These are phyloP conservation scores for Nicotiana rustica DNA, from an alignment of 305 asterid species.

Conservation along the genomic window DNA sequence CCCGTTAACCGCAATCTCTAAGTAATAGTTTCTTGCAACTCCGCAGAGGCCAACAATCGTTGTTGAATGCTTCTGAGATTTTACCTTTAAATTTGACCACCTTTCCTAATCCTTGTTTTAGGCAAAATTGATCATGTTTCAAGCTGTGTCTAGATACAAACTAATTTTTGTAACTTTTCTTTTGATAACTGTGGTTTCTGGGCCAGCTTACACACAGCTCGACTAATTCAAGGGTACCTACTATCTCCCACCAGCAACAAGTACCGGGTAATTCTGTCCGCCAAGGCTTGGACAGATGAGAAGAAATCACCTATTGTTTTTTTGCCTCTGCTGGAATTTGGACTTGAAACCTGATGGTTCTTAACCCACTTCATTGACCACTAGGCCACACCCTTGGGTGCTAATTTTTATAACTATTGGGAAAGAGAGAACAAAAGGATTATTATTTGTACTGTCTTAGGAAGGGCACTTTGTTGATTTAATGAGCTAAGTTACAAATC, in stretches of 20 bases:
- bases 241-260: too few species aligned
- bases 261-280: too few species aligned
- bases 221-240: too few species aligned
- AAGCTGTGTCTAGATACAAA: not conserved
- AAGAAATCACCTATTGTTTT: too few species aligned
- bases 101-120: not conserved
- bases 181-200: too few species aligned
- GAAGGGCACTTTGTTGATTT: not conserved
- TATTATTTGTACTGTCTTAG: not conserved
- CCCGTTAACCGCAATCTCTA: constrained; percentile 16
- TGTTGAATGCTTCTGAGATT: not conserved
- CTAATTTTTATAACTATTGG: not conserved
- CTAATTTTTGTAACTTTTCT: not conserved
- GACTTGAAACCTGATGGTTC: too few species aligned
- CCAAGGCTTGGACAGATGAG: too few species aligned
- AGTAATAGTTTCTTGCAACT: constrained; percentile 2
- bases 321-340: too few species aligned
- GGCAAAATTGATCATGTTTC: not conserved
- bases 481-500: not conserved
- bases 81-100: constrained; percentile 22
- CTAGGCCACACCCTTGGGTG: too few species aligned
- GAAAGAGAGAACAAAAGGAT: constrained; percentile 1
- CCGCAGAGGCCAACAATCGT: not conserved
- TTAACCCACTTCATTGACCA: too few species aligned
- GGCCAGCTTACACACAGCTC: too few species aligned